phyloP scores from a whole-genome alignment of 805 yeast species.

The Metschnikowia kofuensis region DNA sequence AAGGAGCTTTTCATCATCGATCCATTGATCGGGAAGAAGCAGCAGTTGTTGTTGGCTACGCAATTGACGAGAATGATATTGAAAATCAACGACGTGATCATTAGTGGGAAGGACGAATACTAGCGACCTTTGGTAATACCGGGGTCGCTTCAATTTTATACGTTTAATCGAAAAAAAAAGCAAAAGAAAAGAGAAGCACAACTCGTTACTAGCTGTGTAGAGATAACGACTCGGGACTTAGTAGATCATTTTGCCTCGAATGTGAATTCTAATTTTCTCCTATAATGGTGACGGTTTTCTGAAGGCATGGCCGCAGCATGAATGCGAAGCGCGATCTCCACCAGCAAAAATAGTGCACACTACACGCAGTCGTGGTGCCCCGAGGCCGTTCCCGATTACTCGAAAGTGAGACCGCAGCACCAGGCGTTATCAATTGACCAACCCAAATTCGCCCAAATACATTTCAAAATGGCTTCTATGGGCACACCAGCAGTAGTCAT shows the following conservation, averaged over 20 bases:
- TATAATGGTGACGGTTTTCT: too few species aligned
- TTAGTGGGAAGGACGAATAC: constrained; percentile 79
- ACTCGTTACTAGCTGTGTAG: too few species aligned
- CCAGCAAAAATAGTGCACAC: constrained; percentile 10
- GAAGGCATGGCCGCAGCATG: constrained; percentile 3
- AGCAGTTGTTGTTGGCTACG: constrained; percentile 91
- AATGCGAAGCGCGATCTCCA: constrained; percentile 5
- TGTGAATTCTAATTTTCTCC: too few species aligned
- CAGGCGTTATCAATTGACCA: constrained; percentile 1
- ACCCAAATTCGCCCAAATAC: neutral
- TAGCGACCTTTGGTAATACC: constrained; percentile 21
- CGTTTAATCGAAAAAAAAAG: constrained; percentile 1
- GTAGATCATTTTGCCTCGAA: too few species aligned
- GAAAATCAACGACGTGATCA: constrained; percentile 94
- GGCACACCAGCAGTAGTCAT: constrained; percentile 92
- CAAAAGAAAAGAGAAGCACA: too few species aligned
- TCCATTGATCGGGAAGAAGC: constrained; percentile 96
- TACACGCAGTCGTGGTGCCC: constrained; percentile 4
- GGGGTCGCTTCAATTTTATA: neutral
- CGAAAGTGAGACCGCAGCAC: neutral
- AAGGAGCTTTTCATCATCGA: constrained; percentile 91
- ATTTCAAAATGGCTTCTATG: constrained; percentile 30
- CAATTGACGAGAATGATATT: constrained; percentile 97
- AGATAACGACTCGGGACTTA: too few species aligned
- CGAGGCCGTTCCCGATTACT: constrained; percentile 4